Base-by-base conservation (phyloP, 2,329 filamentous ascomycete genomes). In the Neocatenulostroma microsporum region DNA sequence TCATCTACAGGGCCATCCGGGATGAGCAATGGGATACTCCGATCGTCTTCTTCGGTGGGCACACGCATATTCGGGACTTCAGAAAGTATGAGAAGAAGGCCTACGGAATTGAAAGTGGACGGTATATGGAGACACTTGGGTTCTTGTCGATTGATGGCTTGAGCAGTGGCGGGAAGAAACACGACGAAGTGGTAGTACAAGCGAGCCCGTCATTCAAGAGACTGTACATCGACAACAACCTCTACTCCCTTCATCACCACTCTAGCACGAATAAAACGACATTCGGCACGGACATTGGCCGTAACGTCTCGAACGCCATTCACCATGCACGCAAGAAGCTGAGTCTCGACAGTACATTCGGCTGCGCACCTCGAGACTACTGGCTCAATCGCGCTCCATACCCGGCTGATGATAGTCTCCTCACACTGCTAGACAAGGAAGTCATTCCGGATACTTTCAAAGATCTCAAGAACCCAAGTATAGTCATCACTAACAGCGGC, bases 91-190 rank as follows among this genome's bases (percentile, higher is more conserved):
- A 95, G 59, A 73, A 74, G 25, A 80, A 78, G 36, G 78, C 88
- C 0, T 80, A 83, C 44, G 88, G 81, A 1, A 68, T 96, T 4
- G 87, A 87, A 26, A 91, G 84, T 49, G 89, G 89, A 3, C 76
- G 89, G 1, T 96, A 95, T 60, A 82, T 95, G 69, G 89, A 96
- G 66, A 95, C 89, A 0, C 80, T 96, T 33, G 89, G 89, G 2
- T 96, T 91, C 73, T 78, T 91, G 74, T 94, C 87, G 0, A 78
- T 95, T 30, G 73, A 81, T 39, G 85, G 85, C 2, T 55, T 80
- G 14, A 63, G 63, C 7, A 67, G 64, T 1, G 60, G 60, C 17
- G 57, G 56, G 5, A 61, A 50, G 14, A 56, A 56, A 43, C 46
- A 49, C 21, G 44, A 45, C 41, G 45, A 37, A 6, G 48, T 45